Evolutionary conservation across 345 rosid genomes (phyloP), one percentile per base, ranked within the genome.

Genomic region (Eucalyptus leucophloia): DNA sequence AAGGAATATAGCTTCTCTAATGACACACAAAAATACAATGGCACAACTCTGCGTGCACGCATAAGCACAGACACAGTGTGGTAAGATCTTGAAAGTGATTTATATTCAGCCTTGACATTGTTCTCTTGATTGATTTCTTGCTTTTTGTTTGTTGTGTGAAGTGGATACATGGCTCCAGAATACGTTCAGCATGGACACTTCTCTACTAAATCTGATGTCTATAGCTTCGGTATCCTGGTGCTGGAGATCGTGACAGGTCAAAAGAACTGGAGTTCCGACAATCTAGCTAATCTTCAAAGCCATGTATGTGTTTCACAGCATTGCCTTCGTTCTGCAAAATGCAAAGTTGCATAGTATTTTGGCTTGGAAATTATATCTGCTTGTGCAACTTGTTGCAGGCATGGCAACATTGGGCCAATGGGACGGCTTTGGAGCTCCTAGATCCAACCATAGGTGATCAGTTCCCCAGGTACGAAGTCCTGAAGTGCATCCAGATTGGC

Each of bases 111-210:
- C 77, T 32, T 58, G 13, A 37, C 6, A 2, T 60, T 13, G 49
- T 49, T 87, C n/a, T 1, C 13, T 42, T 16, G 53, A 87, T 40
- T 28, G 17, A 28, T 6, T 26, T 40, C 53, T 44, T 21, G 49
- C 23, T 77, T 26, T 47, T 67, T 87, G 3, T 72, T 86, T 32
- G 32, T 87, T 87, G 72, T 49, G 37, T 80, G 90, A 72, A 94
- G 95, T 49, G 95, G 96, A 4, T 94, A 93, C 86, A 95, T 94
- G 94, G 95, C 94, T 87, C 95, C 93, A 7, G 95, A 94, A 90
- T 94, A 93, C 54, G 82, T 86, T 21, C 91, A n/a, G 83, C 89
- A 86, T 1, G 94, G 92, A 42, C 86, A 69, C n/a, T 87, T 95
- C 87, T 95, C 95, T 58, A 90, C 86, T 28, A 95, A 92, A 69